A percentile compares a stretch with the other conserved stretches of the same genome.
Evolutionary conservation across 2,329 filamentous ascomycete genomes (phyloP).

Genomic region (Xylaria sp.): DNA sequence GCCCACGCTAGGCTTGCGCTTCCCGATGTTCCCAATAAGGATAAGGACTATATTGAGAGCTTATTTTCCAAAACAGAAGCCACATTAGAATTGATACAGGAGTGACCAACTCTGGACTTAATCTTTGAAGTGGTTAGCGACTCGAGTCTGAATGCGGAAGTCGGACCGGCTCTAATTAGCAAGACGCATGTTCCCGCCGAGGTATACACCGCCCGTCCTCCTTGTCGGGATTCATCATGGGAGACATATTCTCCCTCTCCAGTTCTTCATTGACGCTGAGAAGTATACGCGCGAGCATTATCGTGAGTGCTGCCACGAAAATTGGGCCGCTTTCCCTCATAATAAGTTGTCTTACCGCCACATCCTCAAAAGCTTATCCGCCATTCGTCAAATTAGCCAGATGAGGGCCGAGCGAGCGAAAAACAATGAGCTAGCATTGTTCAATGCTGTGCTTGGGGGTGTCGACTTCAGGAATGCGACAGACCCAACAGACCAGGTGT

Average conservation of each 20-base stretch:
- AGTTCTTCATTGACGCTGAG: constrained; percentile 6
- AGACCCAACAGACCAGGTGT: constrained; percentile 8
- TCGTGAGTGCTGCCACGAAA: not conserved
- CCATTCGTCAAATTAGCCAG: not conserved
- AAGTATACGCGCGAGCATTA: constrained; percentile 7
- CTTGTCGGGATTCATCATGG: constrained; percentile 5
- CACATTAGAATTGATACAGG: not conserved
- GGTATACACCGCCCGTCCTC: not conserved
- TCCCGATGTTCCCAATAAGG: not conserved
- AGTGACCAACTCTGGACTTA: not conserved
- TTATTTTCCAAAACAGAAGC: not conserved
- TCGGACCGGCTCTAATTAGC: not conserved
- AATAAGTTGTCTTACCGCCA: constrained; percentile 6
- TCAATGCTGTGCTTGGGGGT: not conserved
- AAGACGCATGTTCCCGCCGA: constrained; percentile 4
- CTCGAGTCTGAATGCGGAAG: not conserved
- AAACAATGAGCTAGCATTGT: not conserved
- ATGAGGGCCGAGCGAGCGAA: not conserved
- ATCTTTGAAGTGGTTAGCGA: not conserved
- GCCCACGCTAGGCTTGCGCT: constrained; percentile 2
- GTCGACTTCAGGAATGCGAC: constrained; percentile 5
- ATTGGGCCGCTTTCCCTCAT: not conserved
- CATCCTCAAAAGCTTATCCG: not conserved
- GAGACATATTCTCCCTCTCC: constrained; percentile 7
- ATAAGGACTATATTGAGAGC: not conserved